Base-by-base conservation (phyloP, 2,329 filamentous ascomycete genomes). In the Trichoderma gracile region DNA sequence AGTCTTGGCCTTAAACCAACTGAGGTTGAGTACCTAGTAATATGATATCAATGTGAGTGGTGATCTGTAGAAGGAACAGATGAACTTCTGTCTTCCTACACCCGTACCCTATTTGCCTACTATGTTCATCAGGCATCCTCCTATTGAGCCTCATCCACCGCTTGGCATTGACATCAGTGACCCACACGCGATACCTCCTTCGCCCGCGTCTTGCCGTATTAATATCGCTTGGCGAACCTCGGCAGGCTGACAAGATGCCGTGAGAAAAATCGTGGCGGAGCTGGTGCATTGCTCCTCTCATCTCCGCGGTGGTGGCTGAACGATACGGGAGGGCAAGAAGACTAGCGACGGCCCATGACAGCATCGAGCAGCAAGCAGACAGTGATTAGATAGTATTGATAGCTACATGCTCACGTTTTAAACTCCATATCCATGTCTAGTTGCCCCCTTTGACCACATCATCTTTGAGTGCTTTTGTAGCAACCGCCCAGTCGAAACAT, bases 371-470 rank as follows among this genome's bases (percentile, higher is more conserved):
- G 40, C 52, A 40, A 40, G 30, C 19, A 30, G 54, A 23, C 12
- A 43, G 30, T 33, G n/a, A 10, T 3, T 38, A 38, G 10, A 1
- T 33, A 10, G 30, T 38, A 38, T 38, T 38, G 43, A 47, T 46
- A 45, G 49, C 58, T 62, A 62, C 40, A 53, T 60, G 14, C 21
- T n/a, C 58, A 38, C 14, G 45, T 46, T 38, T 45, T 62, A 25
- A 62, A 62, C 58, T 62, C 58, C 58, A 46, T 38, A n/a, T 30
- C 58, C 49, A 30, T 54, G 23, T 54, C 19, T 33, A 43, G 6
- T 53, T 38, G n/a, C 30, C 30, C 40, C 21, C n/a, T 10, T n/a
- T 27, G 46, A 47, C 43, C 15, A 19, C 30, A 46, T 53, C 40
- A n/a, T 46, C 15, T 54, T 54, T 17, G 21, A 62, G 47, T 40